Conservation (phyloP, 345 rosid species). For the Syzygium jambos region DNA sequence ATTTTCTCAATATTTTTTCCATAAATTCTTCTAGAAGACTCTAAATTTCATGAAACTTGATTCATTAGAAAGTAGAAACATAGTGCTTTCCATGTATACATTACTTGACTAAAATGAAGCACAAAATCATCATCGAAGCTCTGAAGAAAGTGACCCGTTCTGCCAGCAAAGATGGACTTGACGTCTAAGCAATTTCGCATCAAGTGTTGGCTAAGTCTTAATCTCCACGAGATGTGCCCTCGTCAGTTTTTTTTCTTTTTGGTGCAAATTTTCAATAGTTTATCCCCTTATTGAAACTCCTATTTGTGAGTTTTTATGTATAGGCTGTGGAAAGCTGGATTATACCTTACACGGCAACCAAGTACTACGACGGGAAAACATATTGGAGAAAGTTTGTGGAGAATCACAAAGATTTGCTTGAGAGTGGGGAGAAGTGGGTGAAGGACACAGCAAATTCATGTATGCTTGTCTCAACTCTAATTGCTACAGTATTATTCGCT, state of each 20-base stretch:
- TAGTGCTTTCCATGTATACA: neutral
- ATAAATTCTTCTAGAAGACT: neutral
- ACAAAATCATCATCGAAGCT: neutral
- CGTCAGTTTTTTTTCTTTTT: no score
- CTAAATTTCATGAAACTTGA: neutral
- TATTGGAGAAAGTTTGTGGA: neutral
- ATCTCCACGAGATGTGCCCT: no score
- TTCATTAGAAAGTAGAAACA: neutral
- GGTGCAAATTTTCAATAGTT: no score
- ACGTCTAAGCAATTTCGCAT: no score
- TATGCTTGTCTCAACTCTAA: constrained; percentile 20
- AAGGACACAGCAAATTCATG: constrained; percentile 17
- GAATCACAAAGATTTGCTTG: neutral
- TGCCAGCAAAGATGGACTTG: no score
- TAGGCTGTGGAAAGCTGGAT: neutral
- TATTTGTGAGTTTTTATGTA: neutral
- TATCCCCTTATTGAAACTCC: no score
- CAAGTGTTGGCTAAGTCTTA: no score
- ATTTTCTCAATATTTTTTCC: fast-evolving
- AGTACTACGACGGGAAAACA: no score
- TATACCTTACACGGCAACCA: neutral
- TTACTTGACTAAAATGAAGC: neutral
- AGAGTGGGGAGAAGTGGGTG: neutral
- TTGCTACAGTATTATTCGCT: constrained; percentile 22
- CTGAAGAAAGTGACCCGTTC: neutral